These are phyloP conservation scores for Arthrocladium fulminans DNA, from an alignment of 2,329 filamentous ascomycete genomes.

Conservation along the genomic window DNA sequence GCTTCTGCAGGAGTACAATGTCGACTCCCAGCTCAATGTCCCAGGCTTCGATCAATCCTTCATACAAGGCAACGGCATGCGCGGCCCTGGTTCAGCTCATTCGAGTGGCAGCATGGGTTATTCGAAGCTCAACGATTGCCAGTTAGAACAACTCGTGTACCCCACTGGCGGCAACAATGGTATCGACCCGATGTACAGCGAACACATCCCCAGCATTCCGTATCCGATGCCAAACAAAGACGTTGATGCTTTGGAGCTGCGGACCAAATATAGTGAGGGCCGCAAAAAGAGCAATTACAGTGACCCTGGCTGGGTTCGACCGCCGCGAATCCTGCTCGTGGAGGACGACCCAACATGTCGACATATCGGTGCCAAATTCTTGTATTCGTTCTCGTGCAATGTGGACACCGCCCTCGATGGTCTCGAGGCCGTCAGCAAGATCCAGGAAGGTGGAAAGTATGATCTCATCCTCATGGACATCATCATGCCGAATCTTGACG, in stretches of 20 bases:
- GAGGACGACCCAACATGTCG: conserved; percentile 67
- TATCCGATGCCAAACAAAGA: conserved; percentile 67
- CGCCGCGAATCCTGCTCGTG: conserved; percentile 77
- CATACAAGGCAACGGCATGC: conserved; percentile 25
- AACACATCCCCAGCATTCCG: conserved; percentile 89
- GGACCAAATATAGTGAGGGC: conserved; percentile 40
- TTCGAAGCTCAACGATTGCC: conserved; percentile 41
- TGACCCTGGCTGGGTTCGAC: conserved; percentile 56
- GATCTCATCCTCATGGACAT: conserved; percentile 81
- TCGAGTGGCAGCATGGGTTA: conserved; percentile 46
- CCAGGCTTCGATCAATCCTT: conserved; percentile 58
- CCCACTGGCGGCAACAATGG: conserved; percentile 84
- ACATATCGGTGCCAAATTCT: conserved; percentile 57
- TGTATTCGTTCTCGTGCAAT: conserved; percentile 55
- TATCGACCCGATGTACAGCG: conserved; percentile 88
- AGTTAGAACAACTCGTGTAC: conserved; percentile 69
- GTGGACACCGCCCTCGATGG: conserved; percentile 69
- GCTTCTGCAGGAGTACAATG: conserved; percentile 55
- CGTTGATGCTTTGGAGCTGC: conserved; percentile 40
- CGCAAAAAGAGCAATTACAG: conserved; percentile 54
- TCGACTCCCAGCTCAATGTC: conserved; percentile 55
- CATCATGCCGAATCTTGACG: conserved; percentile 94
- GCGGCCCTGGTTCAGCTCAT: conserved; percentile 36
- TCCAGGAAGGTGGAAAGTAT: conserved; percentile 57
- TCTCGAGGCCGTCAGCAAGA: conserved; percentile 81